Evolutionary conservation across 176 grass and related monocot species (phyloP), one percentile per base, ranked within the genome.

Genomic region (Metroxylon sagu): DNA sequence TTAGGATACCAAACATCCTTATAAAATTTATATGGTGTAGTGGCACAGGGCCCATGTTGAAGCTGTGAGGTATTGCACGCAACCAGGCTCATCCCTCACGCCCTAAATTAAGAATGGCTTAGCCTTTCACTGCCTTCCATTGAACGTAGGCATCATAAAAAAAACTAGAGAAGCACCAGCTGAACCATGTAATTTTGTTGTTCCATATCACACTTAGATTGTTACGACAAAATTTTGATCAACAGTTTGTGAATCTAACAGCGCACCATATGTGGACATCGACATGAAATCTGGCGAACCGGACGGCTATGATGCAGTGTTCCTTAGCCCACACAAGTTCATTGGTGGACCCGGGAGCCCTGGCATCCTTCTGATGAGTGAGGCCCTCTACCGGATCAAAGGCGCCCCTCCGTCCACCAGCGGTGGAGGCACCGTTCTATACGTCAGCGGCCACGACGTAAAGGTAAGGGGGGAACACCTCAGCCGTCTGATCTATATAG

Each of bases 281-380:
- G 79, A 95, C 50, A 95, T 95, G 85, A 86, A 49, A 18, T 84
- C 85, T 0, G 90, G 85, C 0, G 76, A 95, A 8, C 19, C 81
- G 4, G 90, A 95, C 0, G 90, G 90, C 2, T 95, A 95, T 5
- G 90, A 95, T 7, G 80, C 85, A 0, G 77, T 95, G 12, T 89
- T 86, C 64, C 61, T 89, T 25, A 95, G 90, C 56, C 76, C 90
- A 0, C 90, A 95, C 61, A 95, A 95, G 18, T 95, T 95, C 4
- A 70, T 95, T 1, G 90, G 85, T 0, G 90, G 90, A 0, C 90
- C 90, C 0, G 85, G 82, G 23, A 89, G 79, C 7, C 69, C 90
- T 4, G 90, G 90, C 39, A 78, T 95, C 68, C 80, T 95, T 23
- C 30, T 89, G 17, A 89, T 95, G 73, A 89, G 86, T 70, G 86